Evolutionary conservation across 441 rosid species (phyloP), one percentile per base, ranked within the genome.

Genomic region (Euphorbia neoarborescens): DNA sequence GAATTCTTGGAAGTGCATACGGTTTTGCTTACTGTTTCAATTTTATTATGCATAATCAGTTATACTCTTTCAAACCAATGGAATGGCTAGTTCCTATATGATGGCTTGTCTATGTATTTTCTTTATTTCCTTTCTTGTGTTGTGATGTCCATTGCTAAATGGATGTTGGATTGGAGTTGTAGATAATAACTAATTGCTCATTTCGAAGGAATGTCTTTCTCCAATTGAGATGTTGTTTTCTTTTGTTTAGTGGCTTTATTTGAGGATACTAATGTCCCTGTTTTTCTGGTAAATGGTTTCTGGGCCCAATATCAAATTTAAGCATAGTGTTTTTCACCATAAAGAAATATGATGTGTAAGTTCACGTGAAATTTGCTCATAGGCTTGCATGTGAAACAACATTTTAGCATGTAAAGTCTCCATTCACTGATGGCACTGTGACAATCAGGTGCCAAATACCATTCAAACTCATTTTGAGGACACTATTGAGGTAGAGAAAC

Each of bases 381-480:
- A 56, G 38, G 13, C 46, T 35, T 79, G 68, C 30, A 74, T 54
- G 15, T 76, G 56, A 25, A 50, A 27, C 50, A 27, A 32, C 66
- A 37, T 28, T 59, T n/a, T 50, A 40, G 9, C 28, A 15, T 25
- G 32, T 46, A 12, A 73, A 32, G 35, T 59, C 62, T 67, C 74
- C 57, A 54, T 50, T 75, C 24, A 42, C 57, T 59, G 53, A 46
- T 69, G 69, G 27, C 60, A 76, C 57, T 70, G 73, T 67, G 77
- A 80, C 71, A 62, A 72, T 69, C 86, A 94, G 99, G 86, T 94
- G 74, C 99, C 99, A 42, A 81, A 75, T 84, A 78, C 91, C 70
- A 81, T 94, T 77, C 91, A 88, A 84, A 79, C 81, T 76, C 86
- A 84, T 81, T 89, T 89, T 83, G 72, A 72, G 72, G 93, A 84